Evolutionary conservation across 805 yeast genomes (phyloP).

Genomic region (Gaillardinia entomophila): DNA sequence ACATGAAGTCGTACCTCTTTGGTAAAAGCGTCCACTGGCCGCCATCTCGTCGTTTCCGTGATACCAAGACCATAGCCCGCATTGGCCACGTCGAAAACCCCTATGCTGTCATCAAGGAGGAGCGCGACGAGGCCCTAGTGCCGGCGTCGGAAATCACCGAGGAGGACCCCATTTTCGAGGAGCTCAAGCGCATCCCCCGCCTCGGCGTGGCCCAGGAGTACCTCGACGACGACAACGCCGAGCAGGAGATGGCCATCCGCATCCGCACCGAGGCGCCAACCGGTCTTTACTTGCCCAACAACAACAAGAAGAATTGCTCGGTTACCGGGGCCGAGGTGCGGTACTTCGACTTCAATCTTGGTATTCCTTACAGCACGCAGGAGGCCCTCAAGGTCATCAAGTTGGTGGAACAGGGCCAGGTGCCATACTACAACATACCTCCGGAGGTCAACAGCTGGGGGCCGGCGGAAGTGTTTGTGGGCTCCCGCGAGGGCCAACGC

Average conservation of each 20-base stretch:
- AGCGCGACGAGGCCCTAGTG: constrained; percentile 26
- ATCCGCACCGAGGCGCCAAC: constrained; percentile 68
- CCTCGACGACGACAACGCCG: constrained; percentile 33
- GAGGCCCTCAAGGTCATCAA: constrained; percentile 69
- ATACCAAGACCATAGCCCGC: constrained; percentile 46
- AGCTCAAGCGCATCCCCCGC: constrained; percentile 46
- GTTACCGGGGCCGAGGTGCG: constrained; percentile 75
- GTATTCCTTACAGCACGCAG: constrained; percentile 80
- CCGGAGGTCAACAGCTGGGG: constrained; percentile 53
- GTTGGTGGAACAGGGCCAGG: constrained; percentile 40
- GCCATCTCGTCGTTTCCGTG: constrained; percentile 47
- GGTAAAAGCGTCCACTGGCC: constrained; percentile 55
- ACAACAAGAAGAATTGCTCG: constrained; percentile 60
- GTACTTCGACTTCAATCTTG: constrained; percentile 83
- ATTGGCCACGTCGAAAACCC: constrained; percentile 36
- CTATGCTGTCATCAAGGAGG: constrained; percentile 26
- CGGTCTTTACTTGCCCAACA: constrained; percentile 67
- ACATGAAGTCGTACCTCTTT: constrained; percentile 39
- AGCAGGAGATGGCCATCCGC: constrained; percentile 33
- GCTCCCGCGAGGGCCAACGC: constrained; percentile 47
- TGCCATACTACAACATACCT: constrained; percentile 47
- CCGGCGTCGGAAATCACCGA: constrained; percentile 29
- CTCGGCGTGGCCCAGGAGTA: constrained; percentile 53
- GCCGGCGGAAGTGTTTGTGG: constrained; percentile 36
- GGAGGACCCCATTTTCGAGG: constrained; percentile 35